phyloP scores from a whole-genome alignment of 2,329 filamentous ascomycete species.

The Colletotrichum australisinense region DNA sequence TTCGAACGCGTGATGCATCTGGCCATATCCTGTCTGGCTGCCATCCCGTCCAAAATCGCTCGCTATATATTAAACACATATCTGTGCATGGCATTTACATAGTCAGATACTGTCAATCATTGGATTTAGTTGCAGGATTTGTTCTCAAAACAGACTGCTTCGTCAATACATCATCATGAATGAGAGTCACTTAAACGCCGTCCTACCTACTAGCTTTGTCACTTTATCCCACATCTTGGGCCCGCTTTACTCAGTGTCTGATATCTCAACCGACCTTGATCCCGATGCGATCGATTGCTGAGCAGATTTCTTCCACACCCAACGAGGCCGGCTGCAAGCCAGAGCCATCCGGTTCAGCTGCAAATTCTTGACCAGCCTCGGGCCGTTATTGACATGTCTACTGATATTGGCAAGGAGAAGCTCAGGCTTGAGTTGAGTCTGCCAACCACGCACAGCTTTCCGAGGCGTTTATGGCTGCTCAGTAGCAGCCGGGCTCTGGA shows the following conservation, averaged over 20 bases:
- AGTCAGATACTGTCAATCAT: neutral
- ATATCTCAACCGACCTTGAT: neutral
- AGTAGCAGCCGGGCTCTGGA: conserved; percentile 7
- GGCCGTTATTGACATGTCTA: neutral
- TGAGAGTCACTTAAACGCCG: neutral
- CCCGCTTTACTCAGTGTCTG: neutral
- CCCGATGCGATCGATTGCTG: neutral
- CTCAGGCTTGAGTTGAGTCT: neutral
- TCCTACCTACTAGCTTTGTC: neutral
- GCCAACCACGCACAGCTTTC: conserved; percentile 19
- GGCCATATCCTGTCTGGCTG: neutral
- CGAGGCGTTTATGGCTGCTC: neutral
- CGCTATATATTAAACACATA: neutral
- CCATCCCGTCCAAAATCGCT: neutral
- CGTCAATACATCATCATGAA: conserved; percentile 14
- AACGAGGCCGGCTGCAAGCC: too few relatives aligned
- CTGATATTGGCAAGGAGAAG: neutral
- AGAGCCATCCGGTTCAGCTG: neutral
- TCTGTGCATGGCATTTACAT: neutral
- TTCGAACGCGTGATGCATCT: neutral
- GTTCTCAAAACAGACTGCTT: neutral
- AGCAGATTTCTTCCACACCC: too few relatives aligned
- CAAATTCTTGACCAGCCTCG: neutral
- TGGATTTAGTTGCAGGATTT: neutral
- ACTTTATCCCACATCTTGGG: neutral